phyloP scores from a whole-genome alignment of 306 rosid species.

The Acacia acuminata region DNA sequence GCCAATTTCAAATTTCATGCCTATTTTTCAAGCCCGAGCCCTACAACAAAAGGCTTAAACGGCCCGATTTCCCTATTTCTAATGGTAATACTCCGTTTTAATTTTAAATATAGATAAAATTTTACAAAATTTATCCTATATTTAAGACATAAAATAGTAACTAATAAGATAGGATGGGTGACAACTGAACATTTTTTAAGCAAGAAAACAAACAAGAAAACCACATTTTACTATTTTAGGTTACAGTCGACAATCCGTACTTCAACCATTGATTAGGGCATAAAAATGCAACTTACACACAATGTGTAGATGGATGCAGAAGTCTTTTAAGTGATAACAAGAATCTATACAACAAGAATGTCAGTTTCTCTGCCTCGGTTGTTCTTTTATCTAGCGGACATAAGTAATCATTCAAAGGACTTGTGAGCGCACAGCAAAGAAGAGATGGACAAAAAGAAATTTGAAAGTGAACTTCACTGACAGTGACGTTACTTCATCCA shows the following conservation, averaged over 20 bases:
- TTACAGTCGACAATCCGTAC: neutral
- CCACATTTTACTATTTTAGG: neutral
- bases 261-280: neutral
- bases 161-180: neutral
- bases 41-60: too few relatives aligned
- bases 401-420: neutral
- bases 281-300: slow-evolving; percentile 31
- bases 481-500: slow-evolving; percentile 28
- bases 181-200: neutral
- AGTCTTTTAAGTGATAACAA: slow-evolving; percentile 20
- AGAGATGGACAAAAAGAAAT: slow-evolving; percentile 19
- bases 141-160: too few relatives aligned
- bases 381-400: neutral
- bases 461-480: neutral
- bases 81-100: too few relatives aligned
- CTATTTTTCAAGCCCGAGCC: too few relatives aligned
- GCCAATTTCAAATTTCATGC: too few relatives aligned
- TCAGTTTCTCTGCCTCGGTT: neutral
- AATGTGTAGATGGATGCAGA: slow-evolving; percentile 6
- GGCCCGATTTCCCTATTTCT: too few relatives aligned
- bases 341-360: slow-evolving; percentile 24
- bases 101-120: too few relatives aligned
- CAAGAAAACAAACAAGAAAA: neutral
- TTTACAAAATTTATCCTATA: too few relatives aligned
- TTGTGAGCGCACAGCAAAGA: slow-evolving; percentile 9